Base-by-base conservation (phyloP, 2,329 filamentous ascomycete genomes). In the Ascochyta koolunga region DNA sequence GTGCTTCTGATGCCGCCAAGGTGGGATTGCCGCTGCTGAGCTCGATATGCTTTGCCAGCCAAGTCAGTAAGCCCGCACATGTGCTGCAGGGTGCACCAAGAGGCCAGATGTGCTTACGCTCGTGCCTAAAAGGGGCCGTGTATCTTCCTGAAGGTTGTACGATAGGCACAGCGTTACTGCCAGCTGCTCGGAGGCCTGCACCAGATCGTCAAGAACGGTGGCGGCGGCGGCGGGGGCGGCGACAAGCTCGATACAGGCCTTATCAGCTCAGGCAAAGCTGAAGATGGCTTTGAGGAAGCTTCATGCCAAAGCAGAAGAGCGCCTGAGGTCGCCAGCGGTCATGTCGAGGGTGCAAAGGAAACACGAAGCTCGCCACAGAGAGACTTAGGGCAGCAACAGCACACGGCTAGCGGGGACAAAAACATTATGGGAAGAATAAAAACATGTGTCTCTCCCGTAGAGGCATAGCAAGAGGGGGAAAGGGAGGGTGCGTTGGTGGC, bases 121-220 rank as follows among this genome's bases (percentile, higher is more conserved):
- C 8, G 22, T 13, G 5, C 7, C 18, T 15, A 5, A 4, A 4
- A 37, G 31, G 11, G 7, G 21, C 11, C 13, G 36, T 9, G 15
- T 5, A 3, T 21, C 22, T 10, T 18, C 18, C 2, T 11, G 1
- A 7, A n/a, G 19, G 31, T 25, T 11, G n/a, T 3, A 18, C 5
- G n/a, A 18, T 16, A 16, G 24, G 9, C 33, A 8, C 29, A 22
- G 18, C 27, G 15, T 19, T 31, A 27, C 19, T 25, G 13, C 44
- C n/a, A 48, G 51, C 15, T 25, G 24, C 29, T 32, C 13, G 50
- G 50, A 31, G 18, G 44, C 31, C 45, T 27, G 35, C 22, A 36
- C 18, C 29, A 3, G 9, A 7, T 8, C 16, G 15, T 37, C 21
- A 22, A 16, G 5, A 11, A 31, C 29, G 36, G 40, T 18, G 19